These are phyloP conservation scores for Fusarium avenaceum DNA, from an alignment of 2,329 filamentous ascomycete genomes.

Conservation along the genomic window DNA sequence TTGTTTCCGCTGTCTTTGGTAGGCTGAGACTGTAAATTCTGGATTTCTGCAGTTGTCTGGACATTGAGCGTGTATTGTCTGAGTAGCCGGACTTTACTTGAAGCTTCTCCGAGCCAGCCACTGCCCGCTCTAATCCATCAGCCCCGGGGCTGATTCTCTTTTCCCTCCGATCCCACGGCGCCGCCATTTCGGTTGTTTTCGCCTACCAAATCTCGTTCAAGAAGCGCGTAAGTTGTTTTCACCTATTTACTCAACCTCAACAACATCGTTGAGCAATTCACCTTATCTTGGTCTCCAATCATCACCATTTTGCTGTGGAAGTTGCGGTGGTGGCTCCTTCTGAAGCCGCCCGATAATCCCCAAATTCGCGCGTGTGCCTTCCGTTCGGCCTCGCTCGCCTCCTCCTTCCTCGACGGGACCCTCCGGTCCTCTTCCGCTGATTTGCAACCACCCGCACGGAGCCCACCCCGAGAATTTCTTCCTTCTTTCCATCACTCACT, in stretches of 20 bases:
- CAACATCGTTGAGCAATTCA: neutral
- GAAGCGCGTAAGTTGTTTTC: conserved; percentile 24
- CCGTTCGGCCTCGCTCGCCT: conserved; percentile 41
- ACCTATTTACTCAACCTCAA: neutral
- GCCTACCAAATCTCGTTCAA: conserved; percentile 15
- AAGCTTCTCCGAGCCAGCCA: conserved; percentile 29
- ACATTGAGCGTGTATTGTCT: conserved; percentile 25
- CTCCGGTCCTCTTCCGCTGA: conserved; percentile 44
- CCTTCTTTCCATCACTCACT: conserved; percentile 28
- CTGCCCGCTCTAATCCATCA: conserved; percentile 27
- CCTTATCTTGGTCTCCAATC: neutral
- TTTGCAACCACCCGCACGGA: conserved; percentile 28
- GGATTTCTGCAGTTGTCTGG: conserved; percentile 11
- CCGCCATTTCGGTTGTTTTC: conserved; percentile 36
- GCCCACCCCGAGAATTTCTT: conserved; percentile 38
- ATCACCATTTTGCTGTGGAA: conserved; percentile 7
- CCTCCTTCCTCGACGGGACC: conserved; percentile 36
- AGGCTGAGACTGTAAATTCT: conserved; percentile 2
- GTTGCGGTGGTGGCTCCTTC: conserved; percentile 20
- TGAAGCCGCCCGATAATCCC: conserved; percentile 38
- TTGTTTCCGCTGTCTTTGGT: conserved; percentile 3
- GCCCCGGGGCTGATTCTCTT: conserved; percentile 21
- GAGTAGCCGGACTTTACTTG: conserved; percentile 23
- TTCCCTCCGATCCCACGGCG: conserved; percentile 37
- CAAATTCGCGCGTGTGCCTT: conserved; percentile 40